phyloP scores from a whole-genome alignment of 345 rosid genomes.

The Populus deltoides region DNA sequence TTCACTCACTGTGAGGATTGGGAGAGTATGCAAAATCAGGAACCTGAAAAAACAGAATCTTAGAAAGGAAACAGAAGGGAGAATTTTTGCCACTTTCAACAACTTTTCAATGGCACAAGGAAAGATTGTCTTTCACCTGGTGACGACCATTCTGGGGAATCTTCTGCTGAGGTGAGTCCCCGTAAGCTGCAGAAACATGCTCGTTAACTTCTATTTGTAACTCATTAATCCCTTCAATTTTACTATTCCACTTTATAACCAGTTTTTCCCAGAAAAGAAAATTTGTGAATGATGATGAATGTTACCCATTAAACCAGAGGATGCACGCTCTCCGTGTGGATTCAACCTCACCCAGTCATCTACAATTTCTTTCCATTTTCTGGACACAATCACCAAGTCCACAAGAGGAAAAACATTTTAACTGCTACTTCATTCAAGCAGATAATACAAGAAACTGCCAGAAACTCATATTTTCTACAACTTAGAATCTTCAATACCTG shows the following conservation, averaged over 20 bases:
- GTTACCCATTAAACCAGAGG: conserved; percentile 76
- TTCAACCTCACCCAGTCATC: conserved; percentile 92
- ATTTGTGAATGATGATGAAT: conserved; percentile 3
- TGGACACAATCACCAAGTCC: conserved; percentile 23
- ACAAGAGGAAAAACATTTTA: neutral
- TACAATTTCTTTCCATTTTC: conserved; percentile 93
- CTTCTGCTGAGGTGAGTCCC: conserved; percentile 84
- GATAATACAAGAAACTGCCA: neutral
- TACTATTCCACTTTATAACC: conserved; percentile 8
- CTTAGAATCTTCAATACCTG: conserved; percentile 35
- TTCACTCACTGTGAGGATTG: conserved; percentile 61
- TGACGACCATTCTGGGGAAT: conserved; percentile 60
- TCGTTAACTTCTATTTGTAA: conserved; percentile 6
- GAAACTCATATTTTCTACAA: neutral
- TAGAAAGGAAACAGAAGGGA: conserved; percentile 30
- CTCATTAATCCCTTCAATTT: conserved; percentile 7
- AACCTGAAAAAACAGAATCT: conserved; percentile 53
- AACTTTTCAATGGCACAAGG: conserved; percentile 21
- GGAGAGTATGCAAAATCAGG: conserved; percentile 68
- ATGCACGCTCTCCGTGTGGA: conserved; percentile 67
- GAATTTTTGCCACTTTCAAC: conserved; percentile 6
- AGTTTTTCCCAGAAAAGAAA: conserved; percentile 20
- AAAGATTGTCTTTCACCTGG: conserved; percentile 55
- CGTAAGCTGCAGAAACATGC: conserved; percentile 52
- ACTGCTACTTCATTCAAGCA: neutral